Percentiles rank a stretch among this genome's conserved stretches.
Evolutionary conservation across 129 eudicot species (phyloP).

Genomic region (Artemisia annua): DNA sequence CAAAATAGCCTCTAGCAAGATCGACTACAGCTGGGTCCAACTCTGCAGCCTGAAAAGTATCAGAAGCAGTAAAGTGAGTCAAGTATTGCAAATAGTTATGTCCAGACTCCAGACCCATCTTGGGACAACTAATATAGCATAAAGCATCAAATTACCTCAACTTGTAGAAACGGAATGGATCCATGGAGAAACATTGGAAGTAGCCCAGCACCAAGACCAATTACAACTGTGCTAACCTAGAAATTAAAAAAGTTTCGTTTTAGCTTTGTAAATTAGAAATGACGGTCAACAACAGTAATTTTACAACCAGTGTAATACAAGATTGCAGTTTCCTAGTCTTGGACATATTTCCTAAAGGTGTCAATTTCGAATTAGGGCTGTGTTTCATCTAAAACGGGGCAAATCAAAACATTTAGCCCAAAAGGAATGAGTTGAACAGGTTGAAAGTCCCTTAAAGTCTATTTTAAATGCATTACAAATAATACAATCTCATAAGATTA

Average conservation of each 20-base stretch:
- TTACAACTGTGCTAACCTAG: conserved; percentile 75
- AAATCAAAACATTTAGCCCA: no score
- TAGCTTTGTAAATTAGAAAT: background rate
- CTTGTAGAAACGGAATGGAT: conserved; percentile 50
- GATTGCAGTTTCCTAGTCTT: conserved; percentile 4
- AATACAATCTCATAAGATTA: no score
- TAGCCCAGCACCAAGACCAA: conserved; percentile 98
- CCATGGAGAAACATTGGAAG: conserved; percentile 90
- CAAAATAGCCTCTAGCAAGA: conserved; percentile 76
- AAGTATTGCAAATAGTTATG: conserved; percentile 2
- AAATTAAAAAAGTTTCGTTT: conserved; percentile 14
- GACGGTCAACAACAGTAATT: background rate
- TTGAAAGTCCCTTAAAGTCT: no score
- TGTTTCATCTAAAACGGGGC: no score
- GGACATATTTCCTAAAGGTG: background rate
- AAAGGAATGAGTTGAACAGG: no score
- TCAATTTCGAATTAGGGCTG: background rate
- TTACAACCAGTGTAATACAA: background rate
- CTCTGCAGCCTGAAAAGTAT: conserved; percentile 57
- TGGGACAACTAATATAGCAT: background rate
- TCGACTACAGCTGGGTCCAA: conserved; percentile 72
- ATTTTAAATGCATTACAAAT: no score
- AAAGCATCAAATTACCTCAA: conserved; percentile 56
- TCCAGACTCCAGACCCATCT: background rate
- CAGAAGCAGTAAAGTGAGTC: conserved; percentile 18